Percentiles rank a stretch among this genome's conserved stretches.
phyloP scores from a whole-genome alignment of 306 rosid genomes.

The Casuarina cunninghamiana region DNA sequence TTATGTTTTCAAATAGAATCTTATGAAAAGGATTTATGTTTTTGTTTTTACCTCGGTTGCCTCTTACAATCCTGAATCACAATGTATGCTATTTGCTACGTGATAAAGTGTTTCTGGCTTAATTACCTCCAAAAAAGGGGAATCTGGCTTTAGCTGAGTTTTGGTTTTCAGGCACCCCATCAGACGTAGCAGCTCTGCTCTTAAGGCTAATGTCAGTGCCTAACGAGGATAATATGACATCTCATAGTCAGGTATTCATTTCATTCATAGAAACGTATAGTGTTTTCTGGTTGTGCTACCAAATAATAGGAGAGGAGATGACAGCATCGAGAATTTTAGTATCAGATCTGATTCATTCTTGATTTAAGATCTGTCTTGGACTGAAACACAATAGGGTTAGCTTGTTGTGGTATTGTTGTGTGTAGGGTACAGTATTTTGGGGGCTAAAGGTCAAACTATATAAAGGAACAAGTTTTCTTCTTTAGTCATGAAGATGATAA shows the following conservation, averaged over 20 bases:
- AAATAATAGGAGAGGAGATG: slow-evolving; percentile 19
- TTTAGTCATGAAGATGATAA: neutral
- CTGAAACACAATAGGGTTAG: neutral
- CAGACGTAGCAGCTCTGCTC: slow-evolving; percentile 33
- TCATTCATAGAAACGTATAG: slow-evolving; percentile 19
- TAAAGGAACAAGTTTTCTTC: neutral
- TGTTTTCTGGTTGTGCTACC: neutral
- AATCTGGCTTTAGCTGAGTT: slow-evolving; percentile 29
- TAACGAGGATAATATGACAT: slow-evolving; percentile 56
- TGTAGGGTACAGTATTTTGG: neutral
- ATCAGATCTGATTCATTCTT: slow-evolving; percentile 5
- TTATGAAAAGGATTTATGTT: neutral
- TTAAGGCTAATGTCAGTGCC: slow-evolving; percentile 51
- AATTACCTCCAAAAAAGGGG: neutral
- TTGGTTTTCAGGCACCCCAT: slow-evolving; percentile 18
- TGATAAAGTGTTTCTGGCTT: slow-evolving; percentile 19
- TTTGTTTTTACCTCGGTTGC: neutral
- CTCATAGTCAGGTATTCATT: slow-evolving; percentile 62
- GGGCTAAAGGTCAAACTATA: too few species aligned
- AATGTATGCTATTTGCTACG: neutral
- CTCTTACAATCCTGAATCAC: too few species aligned
- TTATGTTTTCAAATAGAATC: slow-evolving; percentile 10
- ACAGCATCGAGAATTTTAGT: neutral
- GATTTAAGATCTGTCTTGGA: neutral
- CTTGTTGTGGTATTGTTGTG: neutral